These are phyloP conservation scores for Camellia oleifera DNA, from an alignment of 179 eudicot genomes.

Conservation along the genomic window DNA sequence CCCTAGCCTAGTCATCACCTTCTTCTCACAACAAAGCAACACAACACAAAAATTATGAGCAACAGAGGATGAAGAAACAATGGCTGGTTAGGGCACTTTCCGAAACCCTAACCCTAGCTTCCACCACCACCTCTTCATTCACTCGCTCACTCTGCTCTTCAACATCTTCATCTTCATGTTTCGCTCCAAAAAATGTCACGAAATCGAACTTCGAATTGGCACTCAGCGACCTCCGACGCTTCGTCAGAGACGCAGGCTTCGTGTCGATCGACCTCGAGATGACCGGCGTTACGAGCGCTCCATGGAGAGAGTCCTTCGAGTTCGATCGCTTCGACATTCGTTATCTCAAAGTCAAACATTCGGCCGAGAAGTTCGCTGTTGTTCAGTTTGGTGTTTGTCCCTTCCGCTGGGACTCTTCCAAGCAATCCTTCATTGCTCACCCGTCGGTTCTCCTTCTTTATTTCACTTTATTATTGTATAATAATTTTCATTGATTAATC, in stretches of 20 bases:
- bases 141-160: constrained; percentile 18
- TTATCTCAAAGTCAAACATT: constrained; percentile 82
- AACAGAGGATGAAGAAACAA: constrained; percentile 22
- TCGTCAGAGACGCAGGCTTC: constrained; percentile 66
- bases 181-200: constrained; percentile 71
- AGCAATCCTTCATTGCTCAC: constrained; percentile 61
- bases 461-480: not conserved
- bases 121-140: not conserved
- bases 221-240: constrained; percentile 51
- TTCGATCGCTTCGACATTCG: constrained; percentile 65
- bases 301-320: constrained; percentile 91
- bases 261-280: constrained; percentile 76
- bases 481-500: not conserved
- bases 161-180: constrained; percentile 28
- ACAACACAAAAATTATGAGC: not conserved
- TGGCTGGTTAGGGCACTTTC: constrained; percentile 24
- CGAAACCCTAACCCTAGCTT: constrained; percentile 25
- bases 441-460: constrained; percentile 50
- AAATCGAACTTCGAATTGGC: constrained; percentile 70
- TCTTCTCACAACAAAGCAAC: not conserved
- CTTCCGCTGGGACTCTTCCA: constrained; percentile 73
- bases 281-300: constrained; percentile 84
- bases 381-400: constrained; percentile 97
- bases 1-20: constrained; percentile 2
- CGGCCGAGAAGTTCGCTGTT: constrained; percentile 85